These are phyloP conservation scores for Metarhizium robertsii DNA, from an alignment of 2,329 filamentous ascomycete genomes.

Conservation along the genomic window DNA sequence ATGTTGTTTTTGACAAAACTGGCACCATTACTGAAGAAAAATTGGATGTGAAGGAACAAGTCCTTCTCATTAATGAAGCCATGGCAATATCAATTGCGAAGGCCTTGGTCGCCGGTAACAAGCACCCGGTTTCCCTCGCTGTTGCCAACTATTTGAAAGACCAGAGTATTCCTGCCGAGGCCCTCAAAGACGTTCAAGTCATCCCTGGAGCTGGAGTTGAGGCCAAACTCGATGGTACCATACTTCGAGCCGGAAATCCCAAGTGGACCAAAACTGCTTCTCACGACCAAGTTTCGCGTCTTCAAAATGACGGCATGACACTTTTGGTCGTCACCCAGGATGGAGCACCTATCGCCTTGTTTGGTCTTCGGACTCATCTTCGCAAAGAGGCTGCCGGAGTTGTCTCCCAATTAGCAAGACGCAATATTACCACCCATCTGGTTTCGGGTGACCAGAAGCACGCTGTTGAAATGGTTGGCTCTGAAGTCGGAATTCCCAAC, in stretches of 20 bases:
- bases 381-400: conserved; percentile 31
- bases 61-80: conserved; percentile 13
- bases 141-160: conserved; percentile 31
- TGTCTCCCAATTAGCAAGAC: conserved; percentile 33
- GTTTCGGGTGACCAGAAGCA: conserved; percentile 46
- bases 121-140: conserved; percentile 41
- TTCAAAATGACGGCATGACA: conserved; percentile 15
- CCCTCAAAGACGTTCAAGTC: conserved; percentile 20
- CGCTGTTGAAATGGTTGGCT: conserved; percentile 39
- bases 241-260: conserved; percentile 35
- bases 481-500: conserved; percentile 29
- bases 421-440: conserved; percentile 41
- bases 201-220: conserved; percentile 31
- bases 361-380: conserved; percentile 33
- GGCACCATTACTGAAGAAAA: conserved; percentile 48
- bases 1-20: conserved; percentile 57
- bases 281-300: conserved; percentile 10
- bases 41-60: conserved; percentile 16
- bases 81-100: conserved; percentile 16
- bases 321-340: conserved; percentile 17
- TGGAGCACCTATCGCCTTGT: conserved; percentile 30
- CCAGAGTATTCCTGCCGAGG: conserved; percentile 2
- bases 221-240: conserved; percentile 19
- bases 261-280: conserved; percentile 27
- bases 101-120: conserved; percentile 26